phyloP scores from a whole-genome alignment of 202 grass and related monocot species.

The Musa balbisiana region DNA sequence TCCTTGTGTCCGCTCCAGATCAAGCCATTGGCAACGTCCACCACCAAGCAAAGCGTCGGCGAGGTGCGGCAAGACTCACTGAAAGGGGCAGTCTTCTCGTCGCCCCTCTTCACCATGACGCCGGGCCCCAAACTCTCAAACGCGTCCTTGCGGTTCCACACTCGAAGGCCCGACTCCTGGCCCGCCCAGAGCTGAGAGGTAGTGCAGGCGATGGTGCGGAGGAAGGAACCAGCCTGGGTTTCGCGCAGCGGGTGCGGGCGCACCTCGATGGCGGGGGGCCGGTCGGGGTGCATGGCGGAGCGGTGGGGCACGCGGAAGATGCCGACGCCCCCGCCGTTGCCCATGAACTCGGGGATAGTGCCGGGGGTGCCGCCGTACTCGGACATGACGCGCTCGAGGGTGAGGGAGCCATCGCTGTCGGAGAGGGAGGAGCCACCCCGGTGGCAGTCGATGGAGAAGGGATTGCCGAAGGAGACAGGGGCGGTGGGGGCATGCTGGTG shows the following conservation, averaged over 20 bases:
- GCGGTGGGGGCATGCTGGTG: not conserved
- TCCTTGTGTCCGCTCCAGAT: slow-evolving; percentile 95
- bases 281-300: slow-evolving; percentile 73
- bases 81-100: slow-evolving; percentile 86
- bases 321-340: slow-evolving; percentile 48
- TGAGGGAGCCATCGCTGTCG: slow-evolving; percentile 50
- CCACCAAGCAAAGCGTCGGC: slow-evolving; percentile 53
- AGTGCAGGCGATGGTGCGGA: slow-evolving; percentile 53
- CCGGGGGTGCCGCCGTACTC: slow-evolving; percentile 56
- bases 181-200: slow-evolving; percentile 79
- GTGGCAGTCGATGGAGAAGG: slow-evolving; percentile 11
- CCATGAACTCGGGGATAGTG: slow-evolving; percentile 63
- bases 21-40: slow-evolving; percentile 55
- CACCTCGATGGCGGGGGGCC: slow-evolving; percentile 67
- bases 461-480: slow-evolving; percentile 34
- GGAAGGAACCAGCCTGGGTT: slow-evolving; percentile 84
- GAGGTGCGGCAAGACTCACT: slow-evolving; percentile 57
- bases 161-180: slow-evolving; percentile 64
- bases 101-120: slow-evolving; percentile 47
- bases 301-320: slow-evolving; percentile 70
- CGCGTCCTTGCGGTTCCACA: slow-evolving; percentile 70
- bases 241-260: slow-evolving; percentile 85
- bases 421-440: slow-evolving; percentile 17
- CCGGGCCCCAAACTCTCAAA: slow-evolving; percentile 45
- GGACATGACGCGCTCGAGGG: slow-evolving; percentile 73